These are phyloP conservation scores for Komagataella kurtzmanii DNA, from an alignment of 805 yeast species.

Conservation along the genomic window DNA sequence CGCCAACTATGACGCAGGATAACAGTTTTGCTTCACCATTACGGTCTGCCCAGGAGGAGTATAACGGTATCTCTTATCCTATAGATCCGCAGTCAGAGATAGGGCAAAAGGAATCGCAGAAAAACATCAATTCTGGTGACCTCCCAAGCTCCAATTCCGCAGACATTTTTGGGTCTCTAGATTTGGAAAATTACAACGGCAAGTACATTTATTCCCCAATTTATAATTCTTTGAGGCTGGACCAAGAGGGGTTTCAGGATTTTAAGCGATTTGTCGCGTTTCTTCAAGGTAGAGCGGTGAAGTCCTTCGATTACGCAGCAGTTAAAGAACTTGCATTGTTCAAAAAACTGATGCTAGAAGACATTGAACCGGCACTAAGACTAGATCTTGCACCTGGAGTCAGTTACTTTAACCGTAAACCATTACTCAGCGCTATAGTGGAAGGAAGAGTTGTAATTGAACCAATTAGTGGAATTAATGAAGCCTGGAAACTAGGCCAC, in stretches of 20 bases:
- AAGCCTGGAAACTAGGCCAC: slow-evolving; percentile 37
- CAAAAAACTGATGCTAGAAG: slow-evolving; percentile 57
- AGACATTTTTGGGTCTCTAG: slow-evolving; percentile 2
- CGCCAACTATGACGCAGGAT: not conserved
- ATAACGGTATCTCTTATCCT: not conserved
- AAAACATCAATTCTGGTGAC: slow-evolving; percentile 1
- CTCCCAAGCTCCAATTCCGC: not conserved
- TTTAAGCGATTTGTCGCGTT: slow-evolving; percentile 23
- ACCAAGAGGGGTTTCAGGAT: slow-evolving; percentile 26
- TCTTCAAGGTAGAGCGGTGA: slow-evolving; percentile 2
- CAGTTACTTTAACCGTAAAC: slow-evolving; percentile 46
- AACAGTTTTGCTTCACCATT: not conserved
- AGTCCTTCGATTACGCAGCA: slow-evolving; percentile 5
- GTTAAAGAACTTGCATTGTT: slow-evolving; percentile 45
- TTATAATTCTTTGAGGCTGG: slow-evolving; percentile 25
- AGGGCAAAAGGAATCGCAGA: slow-evolving; percentile 6
- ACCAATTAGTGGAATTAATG: slow-evolving; percentile 78
- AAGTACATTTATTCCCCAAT: slow-evolving; percentile 14
- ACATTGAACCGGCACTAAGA: slow-evolving; percentile 61
- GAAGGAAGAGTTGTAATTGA: slow-evolving; percentile 78
- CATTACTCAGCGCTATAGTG: slow-evolving; percentile 51
- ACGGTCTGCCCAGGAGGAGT: not conserved
- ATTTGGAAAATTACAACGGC: slow-evolving; percentile 10
- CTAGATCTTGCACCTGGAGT: slow-evolving; percentile 52
- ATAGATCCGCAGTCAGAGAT: not conserved